Base-by-base conservation (phyloP, 176 grass and related monocot genomes). In the Hordeum marinum region DNA sequence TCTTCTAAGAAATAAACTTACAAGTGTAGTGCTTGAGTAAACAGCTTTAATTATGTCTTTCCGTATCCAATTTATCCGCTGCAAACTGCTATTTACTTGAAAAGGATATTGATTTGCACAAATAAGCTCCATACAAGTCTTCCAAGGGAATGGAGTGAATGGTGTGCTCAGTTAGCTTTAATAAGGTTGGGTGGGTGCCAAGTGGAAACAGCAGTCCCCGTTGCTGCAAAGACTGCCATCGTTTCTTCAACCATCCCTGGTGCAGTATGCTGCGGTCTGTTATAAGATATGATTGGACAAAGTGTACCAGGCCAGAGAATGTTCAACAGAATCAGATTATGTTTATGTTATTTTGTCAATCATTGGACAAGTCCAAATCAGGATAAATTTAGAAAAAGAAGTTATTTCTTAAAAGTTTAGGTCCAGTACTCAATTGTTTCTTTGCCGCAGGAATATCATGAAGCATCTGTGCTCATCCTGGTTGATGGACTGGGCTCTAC, bases 401-500 rank as follows among this genome's bases (percentile, higher is more conserved):
- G 21, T 90, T 90, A 80, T 92, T 92, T 88, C 78, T 92, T 94
- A 64, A 83, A 83, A 79, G 79, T 61, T 94, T 82, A 94, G 85
- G 85, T 86, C 88, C 78, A 60, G 50, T 91, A 94, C 96, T 98
- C 96, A 99, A 90, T 88, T 92, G 86, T 99, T 99, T 96, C 93
- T 99, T 99, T 99, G 94, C 77, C 91, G 96, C 94, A 94, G 96
- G 96, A 93, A 94, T 90, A 84, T 85, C 79, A 77, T 84, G 88
- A 83, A 95, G 76, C 85, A 86, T 59, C 75, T 84, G 86, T 94
- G 89, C 89, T 91, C 87, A 75, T 89, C 92, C 94, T 96, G 90
- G 91, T 87, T 94, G 92, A 98, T 98, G 96, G 79, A 89, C 74
- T 92, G 90, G 84, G 84, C 88, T 89, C 86, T 86, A 90, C 88